Base-by-base conservation (phyloP, 352 stramenopile species). In the Phytophthora rubi region DNA sequence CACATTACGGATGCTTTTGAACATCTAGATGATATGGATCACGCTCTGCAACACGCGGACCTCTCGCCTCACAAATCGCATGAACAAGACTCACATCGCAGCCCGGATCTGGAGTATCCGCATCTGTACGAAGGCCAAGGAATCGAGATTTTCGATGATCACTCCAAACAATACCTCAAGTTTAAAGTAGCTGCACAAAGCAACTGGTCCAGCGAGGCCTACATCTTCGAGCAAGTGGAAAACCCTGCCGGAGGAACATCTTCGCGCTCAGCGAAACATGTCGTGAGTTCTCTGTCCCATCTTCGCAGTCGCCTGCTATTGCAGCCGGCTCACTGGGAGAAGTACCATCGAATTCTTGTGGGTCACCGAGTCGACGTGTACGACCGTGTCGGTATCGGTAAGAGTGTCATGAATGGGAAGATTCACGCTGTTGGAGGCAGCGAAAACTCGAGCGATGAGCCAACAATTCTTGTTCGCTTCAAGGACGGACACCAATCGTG, bases 321-420 rank as follows among this genome's bases (percentile, higher is more conserved):
- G 12, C 58, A 68, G n/a, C 16, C 68, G 6, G 37, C 54, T 23
- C 73, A 76, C 32, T 82, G 72, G 71, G 18, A 33, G 15, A 56
- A 71, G 18, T 73, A 82, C 18, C 39, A 26, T 8, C 32, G 48
- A 9, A 33, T 73, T 32, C 51, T 82, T 4, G 37, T 62, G 4
- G 71, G 72, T 3, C 68, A 78, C 12, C 75, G 69, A 16, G 57
- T 76, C 2, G 75, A 80, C 32, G 48, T 80, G 13, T 78, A 78
- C 32, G 59, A 78, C 30, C 68, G 65, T 33, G 48, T 42, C 7
- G 32, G 54, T 2, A 71, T n/a, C n/a, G n/a, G n/a, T n/a, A n/a
- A 73, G 26, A 76, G 44, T 1, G 72, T 78, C 3, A 47, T 57
- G 48, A 73, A 48, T 8, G 68, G 63, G 13, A 78, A 73, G 33